Evolutionary conservation across 2,329 filamentous ascomycete species (phyloP).

Genomic region (Alternaria sp.): DNA sequence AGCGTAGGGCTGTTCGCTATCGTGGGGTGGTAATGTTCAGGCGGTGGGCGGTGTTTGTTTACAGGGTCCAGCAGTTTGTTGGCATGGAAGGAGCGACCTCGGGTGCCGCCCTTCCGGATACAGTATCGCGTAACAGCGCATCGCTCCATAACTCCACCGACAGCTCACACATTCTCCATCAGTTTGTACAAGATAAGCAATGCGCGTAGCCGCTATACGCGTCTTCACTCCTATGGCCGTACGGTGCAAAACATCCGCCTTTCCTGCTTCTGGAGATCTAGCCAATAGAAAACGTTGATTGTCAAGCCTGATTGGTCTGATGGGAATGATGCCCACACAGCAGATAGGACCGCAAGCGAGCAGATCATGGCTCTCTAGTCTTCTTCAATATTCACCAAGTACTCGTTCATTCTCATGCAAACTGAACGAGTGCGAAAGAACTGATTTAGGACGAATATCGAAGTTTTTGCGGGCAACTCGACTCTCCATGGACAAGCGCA

Average conservation of each 20-base stretch:
- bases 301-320: neutral
- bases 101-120: constrained; percentile 13
- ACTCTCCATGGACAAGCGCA: neutral
- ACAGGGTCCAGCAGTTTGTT: constrained; percentile 15
- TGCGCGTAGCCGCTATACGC: constrained; percentile 4
- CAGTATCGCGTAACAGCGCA: constrained; percentile 17
- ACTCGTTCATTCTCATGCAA: neutral
- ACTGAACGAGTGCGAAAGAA: neutral
- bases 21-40: constrained; percentile 13
- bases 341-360: neutral
- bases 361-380: neutral
- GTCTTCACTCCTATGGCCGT: neutral
- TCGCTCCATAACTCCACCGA: constrained; percentile 9
- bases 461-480: neutral
- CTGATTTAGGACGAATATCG: neutral
- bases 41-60: constrained; percentile 18
- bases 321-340: neutral
- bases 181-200: constrained; percentile 3
- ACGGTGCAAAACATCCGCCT: neutral
- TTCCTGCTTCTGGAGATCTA: neutral
- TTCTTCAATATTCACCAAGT: neutral
- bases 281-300: neutral
- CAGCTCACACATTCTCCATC: constrained; percentile 1
- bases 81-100: constrained; percentile 15
- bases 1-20: neutral